These are phyloP conservation scores for Marasmius tenuissimus DNA, from an alignment of 1,284 basidiomycete species.

Conservation along the genomic window DNA sequence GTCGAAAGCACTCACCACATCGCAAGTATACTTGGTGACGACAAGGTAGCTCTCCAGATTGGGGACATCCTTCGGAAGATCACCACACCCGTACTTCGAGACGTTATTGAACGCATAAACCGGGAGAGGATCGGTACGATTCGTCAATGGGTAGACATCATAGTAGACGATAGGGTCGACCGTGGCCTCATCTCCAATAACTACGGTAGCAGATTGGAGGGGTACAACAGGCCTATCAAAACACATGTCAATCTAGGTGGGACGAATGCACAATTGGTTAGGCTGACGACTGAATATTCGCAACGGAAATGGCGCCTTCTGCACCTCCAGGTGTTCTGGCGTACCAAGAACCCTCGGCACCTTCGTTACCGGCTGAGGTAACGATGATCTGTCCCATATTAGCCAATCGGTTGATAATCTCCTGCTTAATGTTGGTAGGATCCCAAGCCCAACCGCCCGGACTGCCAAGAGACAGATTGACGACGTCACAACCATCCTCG, in stretches of 20 bases:
- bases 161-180: background rate
- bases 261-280: background rate
- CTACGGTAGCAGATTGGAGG: background rate
- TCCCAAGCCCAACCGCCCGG: too few relatives aligned
- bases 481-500: background rate
- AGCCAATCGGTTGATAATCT: background rate
- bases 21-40: background rate
- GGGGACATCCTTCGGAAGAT: background rate
- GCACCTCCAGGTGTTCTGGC: background rate
- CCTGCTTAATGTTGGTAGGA: too few relatives aligned
- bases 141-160: background rate
- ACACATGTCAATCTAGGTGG: background rate
- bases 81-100: background rate
- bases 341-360: background rate
- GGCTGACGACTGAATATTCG: too few relatives aligned
- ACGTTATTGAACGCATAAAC: background rate
- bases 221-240: background rate
- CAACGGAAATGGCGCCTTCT: background rate
- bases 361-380: background rate
- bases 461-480: too few relatives aligned
- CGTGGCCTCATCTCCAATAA: background rate
- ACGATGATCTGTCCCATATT: background rate
- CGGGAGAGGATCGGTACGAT: background rate
- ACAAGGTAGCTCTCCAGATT: background rate
- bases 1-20: too few relatives aligned